These are phyloP conservation scores for Phytophthora pseudosyringae DNA, from an alignment of 352 stramenopile species.

Conservation along the genomic window DNA sequence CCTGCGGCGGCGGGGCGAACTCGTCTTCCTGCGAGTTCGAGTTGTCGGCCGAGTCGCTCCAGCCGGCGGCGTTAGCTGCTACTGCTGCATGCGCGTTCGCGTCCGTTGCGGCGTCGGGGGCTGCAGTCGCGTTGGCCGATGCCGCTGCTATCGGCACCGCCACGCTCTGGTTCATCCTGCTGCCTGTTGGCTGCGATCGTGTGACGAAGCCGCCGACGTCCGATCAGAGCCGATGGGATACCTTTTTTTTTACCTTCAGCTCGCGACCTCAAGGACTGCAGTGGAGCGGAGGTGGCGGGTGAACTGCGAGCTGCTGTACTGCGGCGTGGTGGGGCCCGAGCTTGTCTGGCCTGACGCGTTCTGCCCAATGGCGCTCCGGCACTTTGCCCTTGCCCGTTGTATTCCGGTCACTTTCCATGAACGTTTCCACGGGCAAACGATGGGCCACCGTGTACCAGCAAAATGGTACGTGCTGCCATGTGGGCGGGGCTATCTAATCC, in stretches of 20 bases:
- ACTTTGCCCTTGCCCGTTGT: slow-evolving; percentile 14
- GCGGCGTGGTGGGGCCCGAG: too few species aligned
- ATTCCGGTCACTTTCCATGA: slow-evolving; percentile 48
- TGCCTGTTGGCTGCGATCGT: not conserved
- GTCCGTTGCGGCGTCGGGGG: slow-evolving; percentile 10
- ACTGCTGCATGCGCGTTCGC: slow-evolving; percentile 14
- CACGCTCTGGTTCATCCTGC: slow-evolving; percentile 27
- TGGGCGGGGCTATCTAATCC: too few species aligned
- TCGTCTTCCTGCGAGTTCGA: slow-evolving; percentile 67
- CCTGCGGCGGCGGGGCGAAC: slow-evolving; percentile 59
- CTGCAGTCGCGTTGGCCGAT: slow-evolving; percentile 4
- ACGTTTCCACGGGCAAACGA: slow-evolving; percentile 29
- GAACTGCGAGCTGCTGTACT: not conserved
- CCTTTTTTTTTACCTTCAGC: slow-evolving; percentile 6
- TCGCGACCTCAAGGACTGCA: slow-evolving; percentile 3
- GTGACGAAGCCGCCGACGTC: slow-evolving; percentile 6
- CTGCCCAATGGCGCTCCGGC: slow-evolving; percentile 21
- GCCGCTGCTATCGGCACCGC: slow-evolving; percentile 10
- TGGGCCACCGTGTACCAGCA: slow-evolving; percentile 14
- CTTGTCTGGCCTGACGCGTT: slow-evolving; percentile 5
- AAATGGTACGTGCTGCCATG: not conserved
- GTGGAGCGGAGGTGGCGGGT: slow-evolving; percentile 2
- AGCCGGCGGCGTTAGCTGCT: slow-evolving; percentile 45
- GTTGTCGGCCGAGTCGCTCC: slow-evolving; percentile 71
- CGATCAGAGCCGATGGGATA: slow-evolving; percentile 18